Conservation (phyloP, 306 rosid genomes). For the Astragalus membranaceus region DNA sequence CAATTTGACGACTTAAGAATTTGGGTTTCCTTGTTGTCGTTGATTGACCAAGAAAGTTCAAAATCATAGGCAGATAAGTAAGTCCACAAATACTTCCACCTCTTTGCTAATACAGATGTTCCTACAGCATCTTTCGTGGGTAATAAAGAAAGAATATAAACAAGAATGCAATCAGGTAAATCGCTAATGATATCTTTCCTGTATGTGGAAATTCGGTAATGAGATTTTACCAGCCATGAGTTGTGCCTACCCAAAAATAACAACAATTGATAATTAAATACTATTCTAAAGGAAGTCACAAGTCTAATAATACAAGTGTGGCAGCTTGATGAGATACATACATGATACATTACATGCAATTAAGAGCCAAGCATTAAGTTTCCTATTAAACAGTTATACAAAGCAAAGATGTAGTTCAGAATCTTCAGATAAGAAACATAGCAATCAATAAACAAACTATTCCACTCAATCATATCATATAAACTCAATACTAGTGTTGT, state of each 20-base stretch:
- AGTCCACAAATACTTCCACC: conserved; percentile 16
- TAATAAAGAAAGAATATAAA: conserved; percentile 8
- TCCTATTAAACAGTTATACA: no score
- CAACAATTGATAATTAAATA: no score
- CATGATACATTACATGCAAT: no score
- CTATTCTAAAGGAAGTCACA: no score
- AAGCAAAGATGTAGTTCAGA: no score
- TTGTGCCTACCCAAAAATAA: neutral
- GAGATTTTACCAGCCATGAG: neutral
- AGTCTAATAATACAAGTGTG: no score
- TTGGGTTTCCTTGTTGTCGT: neutral
- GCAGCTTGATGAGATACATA: no score
- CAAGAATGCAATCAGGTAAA: conserved; percentile 17
- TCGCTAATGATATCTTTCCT: neutral
- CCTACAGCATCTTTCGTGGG: conserved; percentile 1
- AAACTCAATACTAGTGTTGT: no score
- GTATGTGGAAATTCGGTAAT: neutral
- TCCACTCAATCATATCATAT: no score
- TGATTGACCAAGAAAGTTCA: neutral
- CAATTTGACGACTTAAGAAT: neutral
- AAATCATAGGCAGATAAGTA: neutral
- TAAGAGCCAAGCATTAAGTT: no score
- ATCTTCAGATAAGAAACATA: no score
- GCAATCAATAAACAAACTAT: no score
- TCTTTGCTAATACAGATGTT: conserved; percentile 8